phyloP scores from a whole-genome alignment of 805 yeast species.

The Starmera dryadoides region DNA sequence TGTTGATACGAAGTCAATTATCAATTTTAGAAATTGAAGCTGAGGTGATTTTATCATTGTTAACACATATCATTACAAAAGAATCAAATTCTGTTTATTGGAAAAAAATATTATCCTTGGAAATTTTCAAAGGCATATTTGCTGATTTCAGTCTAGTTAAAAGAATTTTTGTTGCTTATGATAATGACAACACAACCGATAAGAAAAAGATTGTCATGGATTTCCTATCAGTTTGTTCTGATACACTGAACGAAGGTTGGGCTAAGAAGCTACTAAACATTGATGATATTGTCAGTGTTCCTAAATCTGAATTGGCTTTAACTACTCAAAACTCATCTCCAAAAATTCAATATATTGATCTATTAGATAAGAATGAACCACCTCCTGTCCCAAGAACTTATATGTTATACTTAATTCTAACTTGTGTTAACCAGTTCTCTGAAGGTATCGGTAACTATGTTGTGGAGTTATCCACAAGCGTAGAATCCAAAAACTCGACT shows the following conservation, averaged over 20 bases:
- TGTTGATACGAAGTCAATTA: conserved; percentile 51
- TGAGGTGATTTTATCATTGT: conserved; percentile 69
- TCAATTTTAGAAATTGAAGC: conserved; percentile 62
- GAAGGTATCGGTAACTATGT: conserved; percentile 63
- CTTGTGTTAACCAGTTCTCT: conserved; percentile 44
- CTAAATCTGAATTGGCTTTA: conserved; percentile 24
- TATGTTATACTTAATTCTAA: conserved; percentile 46
- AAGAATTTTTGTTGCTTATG: conserved; percentile 55
- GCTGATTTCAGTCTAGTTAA: conserved; percentile 46
- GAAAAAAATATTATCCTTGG: conserved; percentile 71
- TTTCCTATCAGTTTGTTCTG: conserved; percentile 36
- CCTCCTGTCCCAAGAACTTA: conserved; percentile 65
- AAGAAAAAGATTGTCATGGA: conserved; percentile 57
- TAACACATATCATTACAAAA: conserved; percentile 63
- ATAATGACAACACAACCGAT: conserved; percentile 37
- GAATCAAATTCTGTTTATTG: conserved; percentile 53
- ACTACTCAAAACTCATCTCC: conserved; percentile 36
- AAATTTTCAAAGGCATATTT: conserved; percentile 56
- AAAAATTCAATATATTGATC: conserved; percentile 58
- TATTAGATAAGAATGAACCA: conserved; percentile 74
- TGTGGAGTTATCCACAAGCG: conserved; percentile 29
- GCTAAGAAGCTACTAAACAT: conserved; percentile 25
- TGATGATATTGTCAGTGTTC: conserved; percentile 22
- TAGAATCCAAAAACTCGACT: conserved; percentile 1
- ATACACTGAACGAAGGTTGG: conserved; percentile 24